These are phyloP conservation scores for Suillus variegatus DNA, from an alignment of 768 basidiomycete genomes.

Conservation along the genomic window DNA sequence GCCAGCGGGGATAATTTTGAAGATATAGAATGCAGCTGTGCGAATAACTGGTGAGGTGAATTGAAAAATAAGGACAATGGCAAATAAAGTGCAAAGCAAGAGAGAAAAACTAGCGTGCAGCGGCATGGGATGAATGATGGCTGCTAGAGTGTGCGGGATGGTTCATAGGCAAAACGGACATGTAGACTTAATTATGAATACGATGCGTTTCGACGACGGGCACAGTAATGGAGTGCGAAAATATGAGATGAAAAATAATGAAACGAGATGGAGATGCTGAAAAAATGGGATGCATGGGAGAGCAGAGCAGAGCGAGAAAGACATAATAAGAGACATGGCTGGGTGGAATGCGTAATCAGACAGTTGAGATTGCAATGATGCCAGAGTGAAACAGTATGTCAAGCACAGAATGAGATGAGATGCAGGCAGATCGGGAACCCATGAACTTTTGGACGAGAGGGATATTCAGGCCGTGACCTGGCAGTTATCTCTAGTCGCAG, in stretches of 20 bases:
- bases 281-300: constrained; percentile 16
- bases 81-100: constrained; percentile 18
- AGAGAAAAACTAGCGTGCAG: constrained; percentile 26
- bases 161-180: constrained; percentile 34
- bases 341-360: constrained; percentile 37
- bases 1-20: constrained; percentile 29
- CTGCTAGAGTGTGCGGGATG: constrained; percentile 17
- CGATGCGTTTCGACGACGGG: constrained; percentile 31
- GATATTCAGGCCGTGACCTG: constrained; percentile 2
- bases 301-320: constrained; percentile 41
- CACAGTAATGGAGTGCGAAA: constrained; percentile 5
- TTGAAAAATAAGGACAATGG: constrained; percentile 24
- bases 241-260: constrained; percentile 22
- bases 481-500: constrained; percentile 3
- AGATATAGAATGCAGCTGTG: constrained; percentile 21
- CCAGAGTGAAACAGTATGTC: constrained; percentile 37
- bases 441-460: not conserved
- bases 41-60: constrained; percentile 28
- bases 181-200: constrained; percentile 35
- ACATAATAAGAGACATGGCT: constrained; percentile 35
- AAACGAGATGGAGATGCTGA: constrained; percentile 26
- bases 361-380: constrained; percentile 38
- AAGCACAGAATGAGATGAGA: constrained; percentile 33
- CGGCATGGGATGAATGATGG: constrained; percentile 23
- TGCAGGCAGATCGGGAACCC: constrained; percentile 16